phyloP scores from a whole-genome alignment of 164 flowering plant species.

The Liquidambar formosana region DNA sequence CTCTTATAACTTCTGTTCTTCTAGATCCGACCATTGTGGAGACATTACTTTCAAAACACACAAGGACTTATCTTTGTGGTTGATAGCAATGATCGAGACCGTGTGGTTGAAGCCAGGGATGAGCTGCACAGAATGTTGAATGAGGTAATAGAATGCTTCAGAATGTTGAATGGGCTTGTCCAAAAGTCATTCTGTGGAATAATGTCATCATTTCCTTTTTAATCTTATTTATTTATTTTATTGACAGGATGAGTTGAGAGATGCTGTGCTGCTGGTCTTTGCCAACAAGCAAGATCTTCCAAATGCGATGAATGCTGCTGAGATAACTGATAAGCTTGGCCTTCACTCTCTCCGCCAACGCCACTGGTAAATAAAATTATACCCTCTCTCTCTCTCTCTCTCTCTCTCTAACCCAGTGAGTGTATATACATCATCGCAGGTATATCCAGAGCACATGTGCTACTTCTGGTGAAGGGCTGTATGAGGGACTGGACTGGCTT shows the following conservation, averaged over 20 bases:
- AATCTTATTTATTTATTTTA: background rate
- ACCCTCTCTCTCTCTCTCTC: background rate
- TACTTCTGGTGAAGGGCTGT: too few relatives aligned
- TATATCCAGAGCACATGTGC: too few relatives aligned
- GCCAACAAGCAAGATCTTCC: constrained; percentile 93
- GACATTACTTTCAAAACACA: too few relatives aligned
- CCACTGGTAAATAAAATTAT: constrained; percentile 50
- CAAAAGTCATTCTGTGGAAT: background rate
- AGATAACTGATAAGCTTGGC: too few relatives aligned
- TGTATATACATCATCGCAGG: constrained; percentile 33
- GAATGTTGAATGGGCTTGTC: background rate
- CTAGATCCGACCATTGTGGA: constrained; percentile 77
- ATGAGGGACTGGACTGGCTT: too few relatives aligned
- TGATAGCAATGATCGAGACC: constrained; percentile 76
- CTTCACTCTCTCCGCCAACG: too few relatives aligned
- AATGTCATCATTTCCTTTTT: background rate
- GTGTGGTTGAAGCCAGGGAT: too few relatives aligned
- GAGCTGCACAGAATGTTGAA: constrained; percentile 80
- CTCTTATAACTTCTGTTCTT: background rate
- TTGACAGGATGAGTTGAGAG: too few relatives aligned
- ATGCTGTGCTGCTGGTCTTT: constrained; percentile 77
- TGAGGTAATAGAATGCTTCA: constrained; percentile 38
- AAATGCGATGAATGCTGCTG: too few relatives aligned
- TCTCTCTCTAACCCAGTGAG: too few relatives aligned
- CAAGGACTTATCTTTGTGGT: constrained; percentile 79